Evolutionary conservation across 169 alveolate species (phyloP).

Genomic region (Cryptosporidium ubiquitum): DNA sequence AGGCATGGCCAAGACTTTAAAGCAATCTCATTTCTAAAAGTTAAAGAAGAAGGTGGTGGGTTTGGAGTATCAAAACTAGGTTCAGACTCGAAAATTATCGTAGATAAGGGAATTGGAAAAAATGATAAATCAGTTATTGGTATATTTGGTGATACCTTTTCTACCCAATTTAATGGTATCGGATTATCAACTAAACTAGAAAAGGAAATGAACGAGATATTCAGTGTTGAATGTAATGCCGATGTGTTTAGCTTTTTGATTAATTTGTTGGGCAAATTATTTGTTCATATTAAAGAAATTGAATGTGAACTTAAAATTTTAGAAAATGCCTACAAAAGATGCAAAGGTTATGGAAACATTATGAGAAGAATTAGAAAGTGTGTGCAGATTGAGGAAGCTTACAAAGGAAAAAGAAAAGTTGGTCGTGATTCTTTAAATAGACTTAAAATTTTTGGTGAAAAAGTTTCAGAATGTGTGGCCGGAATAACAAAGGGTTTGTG

Average conservation of each 20-base stretch:
- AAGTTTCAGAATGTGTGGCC: not conserved
- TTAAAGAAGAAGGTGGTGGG: not conserved
- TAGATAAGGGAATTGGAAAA: not conserved
- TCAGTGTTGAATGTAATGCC: not conserved
- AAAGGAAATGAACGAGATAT: not conserved
- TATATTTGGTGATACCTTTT: not conserved
- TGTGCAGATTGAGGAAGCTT: not conserved
- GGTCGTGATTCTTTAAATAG: not conserved
- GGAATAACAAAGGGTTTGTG: not conserved
- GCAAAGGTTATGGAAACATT: not conserved
- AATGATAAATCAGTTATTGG: not conserved
- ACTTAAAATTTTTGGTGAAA: not conserved
- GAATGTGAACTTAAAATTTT: not conserved
- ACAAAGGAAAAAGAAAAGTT: not conserved
- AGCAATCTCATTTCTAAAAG: not conserved
- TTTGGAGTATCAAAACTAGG: not conserved
- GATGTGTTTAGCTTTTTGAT: slow-evolving; percentile 1
- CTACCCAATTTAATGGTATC: not conserved
- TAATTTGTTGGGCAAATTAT: not conserved
- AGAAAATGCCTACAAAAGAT: not conserved
- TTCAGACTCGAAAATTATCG: not conserved
- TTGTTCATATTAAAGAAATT: not conserved
- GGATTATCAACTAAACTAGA: not conserved
- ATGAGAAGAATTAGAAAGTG: not conserved
- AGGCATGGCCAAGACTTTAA: not conserved